Evolutionary conservation across 768 basidiomycete species (phyloP).

Genomic region (Auricularia sp.): DNA sequence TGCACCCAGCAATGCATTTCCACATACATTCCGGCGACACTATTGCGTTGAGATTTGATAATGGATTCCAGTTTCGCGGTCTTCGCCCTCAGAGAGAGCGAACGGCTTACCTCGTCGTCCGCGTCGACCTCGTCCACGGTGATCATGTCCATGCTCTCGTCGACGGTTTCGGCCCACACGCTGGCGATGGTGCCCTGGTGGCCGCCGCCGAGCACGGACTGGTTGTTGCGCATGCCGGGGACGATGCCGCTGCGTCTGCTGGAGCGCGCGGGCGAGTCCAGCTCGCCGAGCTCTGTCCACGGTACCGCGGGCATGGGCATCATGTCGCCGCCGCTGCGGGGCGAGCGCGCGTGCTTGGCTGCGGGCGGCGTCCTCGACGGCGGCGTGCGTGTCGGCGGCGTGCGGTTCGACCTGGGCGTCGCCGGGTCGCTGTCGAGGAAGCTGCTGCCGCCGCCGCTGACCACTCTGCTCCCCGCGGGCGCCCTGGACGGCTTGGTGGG

Average conservation of each 20-base stretch:
- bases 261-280: neutral
- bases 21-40: too few relatives aligned
- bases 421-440: neutral
- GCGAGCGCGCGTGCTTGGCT: neutral
- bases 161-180: neutral
- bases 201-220: neutral
- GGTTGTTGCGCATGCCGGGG: neutral
- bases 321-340: neutral
- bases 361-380: neutral
- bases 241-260: neutral
- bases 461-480: neutral
- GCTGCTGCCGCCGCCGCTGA: too few relatives aligned
- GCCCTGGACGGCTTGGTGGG: neutral
- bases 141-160: slow-evolving; percentile 2
- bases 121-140: neutral
- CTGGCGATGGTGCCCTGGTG: neutral
- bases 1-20: too few relatives aligned
- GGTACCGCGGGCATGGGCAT: neutral
- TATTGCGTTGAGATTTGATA: too few relatives aligned
- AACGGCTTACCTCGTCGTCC: neutral
- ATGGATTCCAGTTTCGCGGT: too few relatives aligned
- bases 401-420: neutral
- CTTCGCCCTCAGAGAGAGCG: too few relatives aligned
- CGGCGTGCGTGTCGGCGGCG: neutral
- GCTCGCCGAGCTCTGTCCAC: neutral